A percentile compares a stretch with the other conserved stretches of the same genome.
Evolutionary conservation across 2,329 filamentous ascomycete genomes (phyloP).

Genomic region (Fusarium succisae): DNA sequence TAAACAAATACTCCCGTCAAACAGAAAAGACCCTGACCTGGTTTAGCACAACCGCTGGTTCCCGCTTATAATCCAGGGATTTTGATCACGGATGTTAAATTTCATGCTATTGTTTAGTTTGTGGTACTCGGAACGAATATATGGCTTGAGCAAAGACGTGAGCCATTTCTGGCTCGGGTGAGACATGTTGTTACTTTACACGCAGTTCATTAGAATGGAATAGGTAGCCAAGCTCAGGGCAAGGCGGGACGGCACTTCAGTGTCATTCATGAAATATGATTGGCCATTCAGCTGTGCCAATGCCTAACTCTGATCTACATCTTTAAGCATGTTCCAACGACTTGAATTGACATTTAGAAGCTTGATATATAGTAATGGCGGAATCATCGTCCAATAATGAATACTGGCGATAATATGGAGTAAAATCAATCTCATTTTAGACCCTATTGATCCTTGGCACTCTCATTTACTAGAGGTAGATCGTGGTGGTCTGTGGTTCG

Average conservation of each 20-base stretch:
- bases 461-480: neutral
- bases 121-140: neutral
- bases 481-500: neutral
- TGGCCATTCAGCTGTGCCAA: neutral
- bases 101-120: neutral
- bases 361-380: neutral
- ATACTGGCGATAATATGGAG: neutral
- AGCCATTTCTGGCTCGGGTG: neutral
- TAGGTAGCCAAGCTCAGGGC: neutral
- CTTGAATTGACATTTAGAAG: neutral
- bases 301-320: neutral
- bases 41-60: slow-evolving; percentile 13
- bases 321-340: neutral
- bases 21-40: slow-evolving; percentile 3
- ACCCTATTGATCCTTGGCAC: slow-evolving; percentile 13
- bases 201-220: too few relatives aligned
- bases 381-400: neutral
- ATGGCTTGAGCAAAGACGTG: neutral
- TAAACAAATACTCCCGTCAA: neutral
- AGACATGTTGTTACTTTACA: neutral
- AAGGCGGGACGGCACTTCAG: neutral
- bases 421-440: slow-evolving; percentile 26
- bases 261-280: slow-evolving; percentile 22
- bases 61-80: neutral
- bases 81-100: neutral